Base-by-base conservation (phyloP, 1,284 basidiomycete genomes). In the Naganishia liquefaciens region DNA sequence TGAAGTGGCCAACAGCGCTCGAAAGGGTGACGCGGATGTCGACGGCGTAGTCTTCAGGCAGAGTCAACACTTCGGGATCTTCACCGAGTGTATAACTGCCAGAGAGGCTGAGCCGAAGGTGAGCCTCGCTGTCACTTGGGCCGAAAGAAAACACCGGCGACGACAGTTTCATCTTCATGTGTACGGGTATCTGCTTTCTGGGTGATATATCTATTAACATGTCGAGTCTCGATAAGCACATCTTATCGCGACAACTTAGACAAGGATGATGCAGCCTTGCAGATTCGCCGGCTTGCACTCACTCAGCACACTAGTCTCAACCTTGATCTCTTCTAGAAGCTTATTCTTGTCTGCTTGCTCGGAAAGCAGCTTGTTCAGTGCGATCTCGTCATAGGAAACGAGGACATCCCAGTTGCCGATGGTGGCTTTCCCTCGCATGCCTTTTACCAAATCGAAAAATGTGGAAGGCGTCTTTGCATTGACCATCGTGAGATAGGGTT, bases 371-470 rank as follows among this genome's bases (percentile, higher is more conserved):
- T 37, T 28, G n/a, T 55, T 55, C 7, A 55, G 40, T 5, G 13
- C 25, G 5, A n/a, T 23, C 13, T 43, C 40, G 23, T 55, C 39
- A 23, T 55, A 55, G 19, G 54, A 17, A 13, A 55, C 39, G 10
- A 55, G 21, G 17, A 55, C 39, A 37, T 55, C 54, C 54, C 54
- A 55, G 25, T 28, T 21, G 10, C 37, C 25, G n/a, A 55, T 23
- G 23, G 54, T 40, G 5, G n/a, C n/a, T 23, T 43, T 46, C 19
- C 54, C 54, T 11, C 44, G n/a, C 54, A 55, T 55, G 5, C 42
- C 5, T 21, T 44, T 15, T 19, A 44, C 42, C 5, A 44, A n/a
- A 15, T 44, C 42, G 13, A 6, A 44, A n/a, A 44, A 44, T 5
- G 6, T 5, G 5, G 13, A 44, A 15, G 42, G 42, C 4, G 42